Base-by-base conservation (phyloP, 345 rosid genomes). In the Pseudoturritis turrita region DNA sequence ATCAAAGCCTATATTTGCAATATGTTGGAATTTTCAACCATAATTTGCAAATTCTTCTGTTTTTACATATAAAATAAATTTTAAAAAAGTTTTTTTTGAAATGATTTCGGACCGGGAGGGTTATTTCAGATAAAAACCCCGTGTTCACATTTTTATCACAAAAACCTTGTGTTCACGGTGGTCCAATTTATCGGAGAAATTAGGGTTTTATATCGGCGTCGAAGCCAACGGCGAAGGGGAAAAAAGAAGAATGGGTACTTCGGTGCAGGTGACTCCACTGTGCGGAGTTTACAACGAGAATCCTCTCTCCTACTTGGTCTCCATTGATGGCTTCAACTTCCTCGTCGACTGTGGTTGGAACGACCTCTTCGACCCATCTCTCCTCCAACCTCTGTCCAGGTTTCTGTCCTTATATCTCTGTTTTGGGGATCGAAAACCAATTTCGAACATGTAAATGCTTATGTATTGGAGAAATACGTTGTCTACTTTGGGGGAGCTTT, bases 321-420 rank as follows among this genome's bases (percentile, higher is more conserved):
- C 96, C 77, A 74, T 95, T 26, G 97, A 95, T 70, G 86, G 88
- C 74, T 95, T 95, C 83, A 88, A 86, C 77, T 87, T 95, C 88
- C 77, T 95, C 25, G 43, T 91, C 73, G 99, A 95, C 66, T 95
- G 97, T 69, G 99, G 99, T 36, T 95, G 99, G 99, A 95, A 95
- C 79, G 99, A 95, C 77, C 89, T 84, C 59, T 95, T 95, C 60
- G 96, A 91, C 40, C 74, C 90, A 22, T 84, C 96, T 10, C 90
- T 95, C 51, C 96, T 95, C 62, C 79, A 89, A 51, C 97, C 99
- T 62, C 96, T 95, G 68, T 86, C 98, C 77, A 88, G 87, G 98
- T 88, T 53, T 28, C 21, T 12, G 49, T 18, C 28, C 1, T 58
- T 29, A 3, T 19, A 15, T 43, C 45, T 45, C 21, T 15, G 1